phyloP scores from a whole-genome alignment of 2,329 filamentous ascomycete species.

The Colletotrichum agaves region DNA sequence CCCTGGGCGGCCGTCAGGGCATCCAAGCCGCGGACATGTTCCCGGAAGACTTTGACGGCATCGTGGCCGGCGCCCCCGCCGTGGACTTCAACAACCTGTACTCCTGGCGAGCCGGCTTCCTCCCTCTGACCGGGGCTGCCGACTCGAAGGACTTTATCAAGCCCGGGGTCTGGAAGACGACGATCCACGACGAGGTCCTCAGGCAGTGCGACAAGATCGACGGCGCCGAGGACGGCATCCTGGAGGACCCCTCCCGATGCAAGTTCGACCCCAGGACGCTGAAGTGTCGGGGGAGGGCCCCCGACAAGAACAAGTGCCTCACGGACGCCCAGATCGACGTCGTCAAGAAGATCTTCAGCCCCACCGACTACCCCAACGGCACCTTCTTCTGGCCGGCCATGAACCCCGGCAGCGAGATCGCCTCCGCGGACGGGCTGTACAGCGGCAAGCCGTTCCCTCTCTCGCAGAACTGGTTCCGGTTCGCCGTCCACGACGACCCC shows the following conservation, averaged over 20 bases:
- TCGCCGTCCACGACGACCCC: constrained; percentile 54
- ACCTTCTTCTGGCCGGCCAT: constrained; percentile 54
- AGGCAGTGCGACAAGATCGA: constrained; percentile 60
- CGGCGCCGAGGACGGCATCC: constrained; percentile 58
- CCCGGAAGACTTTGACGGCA: constrained; percentile 63
- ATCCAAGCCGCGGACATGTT: constrained; percentile 55
- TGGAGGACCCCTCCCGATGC: constrained; percentile 56
- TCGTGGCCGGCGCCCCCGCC: constrained; percentile 60
- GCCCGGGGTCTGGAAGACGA: constrained; percentile 19
- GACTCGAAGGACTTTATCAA: constrained; percentile 43
- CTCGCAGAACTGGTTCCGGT: constrained; percentile 49
- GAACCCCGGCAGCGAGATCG: constrained; percentile 57
- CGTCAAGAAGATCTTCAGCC: constrained; percentile 44
- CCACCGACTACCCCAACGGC: constrained; percentile 46
- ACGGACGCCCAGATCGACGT: constrained; percentile 54
- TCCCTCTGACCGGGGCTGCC: constrained; percentile 50
- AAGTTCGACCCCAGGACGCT: constrained; percentile 40
- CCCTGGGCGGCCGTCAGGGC: constrained; percentile 65
- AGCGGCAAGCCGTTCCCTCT: constrained; percentile 41
- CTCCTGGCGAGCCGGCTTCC: constrained; percentile 52
- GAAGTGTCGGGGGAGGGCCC: neutral
- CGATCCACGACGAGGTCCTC: constrained; percentile 51
- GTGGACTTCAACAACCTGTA: constrained; percentile 49
- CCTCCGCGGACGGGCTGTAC: constrained; percentile 58
- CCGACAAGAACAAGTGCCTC: constrained; percentile 43